Evolutionary conservation across 2,329 filamentous ascomycete genomes (phyloP), one percentile per base, ranked within the genome.

Genomic region (Aspergillus terreus): DNA sequence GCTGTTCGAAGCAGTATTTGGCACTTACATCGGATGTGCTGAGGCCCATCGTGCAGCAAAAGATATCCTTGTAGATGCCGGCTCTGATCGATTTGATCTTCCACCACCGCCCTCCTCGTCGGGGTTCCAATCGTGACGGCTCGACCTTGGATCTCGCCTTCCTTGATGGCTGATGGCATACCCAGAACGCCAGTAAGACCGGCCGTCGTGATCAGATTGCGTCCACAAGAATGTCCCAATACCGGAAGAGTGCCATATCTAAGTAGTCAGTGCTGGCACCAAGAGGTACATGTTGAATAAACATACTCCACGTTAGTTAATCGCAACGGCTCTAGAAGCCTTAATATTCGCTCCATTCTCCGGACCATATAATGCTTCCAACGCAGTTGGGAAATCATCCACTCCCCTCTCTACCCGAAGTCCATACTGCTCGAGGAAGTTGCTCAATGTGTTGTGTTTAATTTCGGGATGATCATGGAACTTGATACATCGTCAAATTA

Each of bases 61-160:
- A 2, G 14, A 17, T 2, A 17, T 38, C 35, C 35, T 38, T 38
- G 35, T 38, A 38, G 15, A 38, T 38, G 1, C 14, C 35, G 11
- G 35, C 35, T 38, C 15, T 38, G 15, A 38, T 38, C 35, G n/a
- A 12, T 17, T 38, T 38, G 35, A 38, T 38, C 17, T 47, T 6
- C 46, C 46, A 0, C 46, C 46, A 10, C 46, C 46, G 11, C 33
- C 38, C 10, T 47, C 46, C 40, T 47, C 46, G 14, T 35, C 46
- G 35, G 46, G 12, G 45, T 47, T 6, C 45, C 45, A 11, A 47
- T 41, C 17, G 27, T 35, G n/a, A 41, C n/a, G 12, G 42, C 7
- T n/a, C 23, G 36, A 19, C 46, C 46, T 12, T 35, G 46, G 6
- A 47, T 47, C 11, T 42, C 12, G 12, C 36, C 4, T 30, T 14